Conservation (phyloP, 1,139 yeast species). For the Geotrichum klebahnii region DNA sequence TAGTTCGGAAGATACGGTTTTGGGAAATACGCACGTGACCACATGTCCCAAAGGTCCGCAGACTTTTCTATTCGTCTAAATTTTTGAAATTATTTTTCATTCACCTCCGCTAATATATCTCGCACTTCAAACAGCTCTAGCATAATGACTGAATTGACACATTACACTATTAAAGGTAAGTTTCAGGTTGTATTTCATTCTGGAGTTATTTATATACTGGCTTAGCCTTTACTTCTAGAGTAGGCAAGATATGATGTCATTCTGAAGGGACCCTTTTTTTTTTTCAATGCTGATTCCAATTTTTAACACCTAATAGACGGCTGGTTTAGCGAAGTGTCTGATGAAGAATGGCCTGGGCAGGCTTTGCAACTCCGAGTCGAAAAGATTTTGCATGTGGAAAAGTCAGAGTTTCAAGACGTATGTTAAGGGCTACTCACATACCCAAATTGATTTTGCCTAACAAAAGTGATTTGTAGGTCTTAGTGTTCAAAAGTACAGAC, state of each 20-base stretch:
- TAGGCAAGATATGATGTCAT: neutral
- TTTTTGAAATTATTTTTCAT: neutral
- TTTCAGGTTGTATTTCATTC: constrained; percentile 4
- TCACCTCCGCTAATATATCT: neutral
- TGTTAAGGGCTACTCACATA: no score
- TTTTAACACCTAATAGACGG: constrained; percentile 48
- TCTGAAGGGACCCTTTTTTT: neutral
- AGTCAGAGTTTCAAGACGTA: constrained; percentile 80
- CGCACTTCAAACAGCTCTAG: no score
- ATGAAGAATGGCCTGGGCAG: constrained; percentile 91
- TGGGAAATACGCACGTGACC: no score
- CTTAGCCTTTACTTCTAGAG: no score
- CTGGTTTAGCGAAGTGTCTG: constrained; percentile 86
- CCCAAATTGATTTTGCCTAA: no score
- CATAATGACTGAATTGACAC: constrained; percentile 39
- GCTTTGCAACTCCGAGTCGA: constrained; percentile 84
- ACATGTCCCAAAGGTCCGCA: no score
- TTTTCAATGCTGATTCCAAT: neutral
- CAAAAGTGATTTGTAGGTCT: constrained; percentile 35
- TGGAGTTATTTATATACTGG: neutral
- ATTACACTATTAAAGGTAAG: constrained; percentile 36
- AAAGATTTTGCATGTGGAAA: constrained; percentile 71
- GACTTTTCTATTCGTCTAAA: no score
- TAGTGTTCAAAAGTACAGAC: constrained; percentile 80
- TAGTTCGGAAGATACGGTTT: no score